These are phyloP conservation scores for Saccharomycopsis fibuligera DNA, from an alignment of 805 yeast species.

Conservation along the genomic window DNA sequence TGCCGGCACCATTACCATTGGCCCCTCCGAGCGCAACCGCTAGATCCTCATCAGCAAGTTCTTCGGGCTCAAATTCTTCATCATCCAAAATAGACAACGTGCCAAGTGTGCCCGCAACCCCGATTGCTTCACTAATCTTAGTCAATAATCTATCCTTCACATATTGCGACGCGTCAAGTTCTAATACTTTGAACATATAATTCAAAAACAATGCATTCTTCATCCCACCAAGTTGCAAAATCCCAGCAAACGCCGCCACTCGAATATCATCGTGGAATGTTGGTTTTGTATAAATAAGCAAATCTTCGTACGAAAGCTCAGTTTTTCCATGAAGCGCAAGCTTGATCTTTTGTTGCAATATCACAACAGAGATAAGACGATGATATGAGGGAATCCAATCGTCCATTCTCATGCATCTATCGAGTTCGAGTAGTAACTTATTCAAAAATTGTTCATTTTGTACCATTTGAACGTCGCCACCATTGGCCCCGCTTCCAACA, in stretches of 20 bases:
- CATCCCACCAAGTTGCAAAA: constrained; percentile 71
- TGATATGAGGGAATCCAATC: constrained; percentile 79
- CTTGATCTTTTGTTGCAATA: constrained; percentile 52
- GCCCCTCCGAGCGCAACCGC: constrained; percentile 13
- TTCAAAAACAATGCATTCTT: constrained; percentile 53
- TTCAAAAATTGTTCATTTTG: constrained; percentile 32
- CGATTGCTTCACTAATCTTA: constrained; percentile 45
- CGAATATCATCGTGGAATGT: constrained; percentile 48
- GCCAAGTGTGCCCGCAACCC: constrained; percentile 63
- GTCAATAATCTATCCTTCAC: constrained; percentile 45
- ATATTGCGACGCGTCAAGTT: constrained; percentile 49
- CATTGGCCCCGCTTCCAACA: constrained; percentile 32
- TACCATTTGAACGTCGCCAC: constrained; percentile 23
- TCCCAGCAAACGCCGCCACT: constrained; percentile 60
- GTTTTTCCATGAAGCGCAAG: constrained; percentile 52
- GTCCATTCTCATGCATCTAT: constrained; percentile 72
- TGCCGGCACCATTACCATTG: constrained; percentile 22
- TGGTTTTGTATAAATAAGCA: constrained; percentile 46
- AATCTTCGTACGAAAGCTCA: constrained; percentile 45
- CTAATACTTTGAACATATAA: constrained; percentile 52
- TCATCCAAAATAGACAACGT: constrained; percentile 54
- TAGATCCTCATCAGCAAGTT: constrained; percentile 13
- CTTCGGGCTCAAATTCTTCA: constrained; percentile 45
- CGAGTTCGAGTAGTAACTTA: constrained; percentile 58
- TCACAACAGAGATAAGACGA: constrained; percentile 44